These are phyloP conservation scores for Asterochloris sp. DNA, from an alignment of 139 green algal genomes.

Conservation along the genomic window DNA sequence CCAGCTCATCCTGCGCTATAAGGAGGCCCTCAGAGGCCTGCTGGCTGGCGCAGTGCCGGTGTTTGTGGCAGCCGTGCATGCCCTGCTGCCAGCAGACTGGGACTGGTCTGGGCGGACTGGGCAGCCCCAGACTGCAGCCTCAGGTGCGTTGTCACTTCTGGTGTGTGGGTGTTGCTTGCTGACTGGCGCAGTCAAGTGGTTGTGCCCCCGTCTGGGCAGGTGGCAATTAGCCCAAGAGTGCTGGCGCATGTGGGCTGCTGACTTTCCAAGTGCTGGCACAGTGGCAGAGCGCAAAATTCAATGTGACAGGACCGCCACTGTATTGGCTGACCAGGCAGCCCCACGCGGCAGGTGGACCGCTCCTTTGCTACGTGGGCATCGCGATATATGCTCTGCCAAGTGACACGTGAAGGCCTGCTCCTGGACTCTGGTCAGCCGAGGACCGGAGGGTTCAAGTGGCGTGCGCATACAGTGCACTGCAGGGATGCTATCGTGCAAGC, in stretches of 20 bases:
- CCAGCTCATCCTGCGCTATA: slow-evolving; percentile 69
- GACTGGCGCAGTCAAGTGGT: neutral
- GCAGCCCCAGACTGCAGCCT: slow-evolving; percentile 17
- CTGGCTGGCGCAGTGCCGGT: slow-evolving; percentile 45
- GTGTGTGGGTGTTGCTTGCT: neutral
- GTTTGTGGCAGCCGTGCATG: slow-evolving; percentile 48
- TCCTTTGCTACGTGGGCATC: too few relatives aligned
- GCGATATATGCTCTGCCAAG: too few relatives aligned
- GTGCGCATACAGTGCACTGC: too few relatives aligned
- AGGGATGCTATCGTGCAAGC: too few relatives aligned
- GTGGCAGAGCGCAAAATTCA: neutral
- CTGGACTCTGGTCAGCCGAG: too few relatives aligned
- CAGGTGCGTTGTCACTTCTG: neutral
- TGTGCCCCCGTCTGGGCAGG: too few relatives aligned
- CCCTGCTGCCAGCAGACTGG: slow-evolving; percentile 57
- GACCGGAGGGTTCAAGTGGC: too few relatives aligned
- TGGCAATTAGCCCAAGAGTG: neutral
- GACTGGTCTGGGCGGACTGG: slow-evolving; percentile 71
- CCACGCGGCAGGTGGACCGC: too few relatives aligned
- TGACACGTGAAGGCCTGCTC: too few relatives aligned
- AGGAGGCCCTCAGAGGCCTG: slow-evolving; percentile 36
- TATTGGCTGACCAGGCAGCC: too few relatives aligned
- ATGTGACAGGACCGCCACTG: too few relatives aligned
- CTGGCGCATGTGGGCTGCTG: neutral
- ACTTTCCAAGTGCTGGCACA: neutral